Percentiles rank a stretch among this genome's conserved stretches.
Conservation (phyloP, 2,329 filamentous ascomycete genomes). For the Cryphonectria carpinicola region DNA sequence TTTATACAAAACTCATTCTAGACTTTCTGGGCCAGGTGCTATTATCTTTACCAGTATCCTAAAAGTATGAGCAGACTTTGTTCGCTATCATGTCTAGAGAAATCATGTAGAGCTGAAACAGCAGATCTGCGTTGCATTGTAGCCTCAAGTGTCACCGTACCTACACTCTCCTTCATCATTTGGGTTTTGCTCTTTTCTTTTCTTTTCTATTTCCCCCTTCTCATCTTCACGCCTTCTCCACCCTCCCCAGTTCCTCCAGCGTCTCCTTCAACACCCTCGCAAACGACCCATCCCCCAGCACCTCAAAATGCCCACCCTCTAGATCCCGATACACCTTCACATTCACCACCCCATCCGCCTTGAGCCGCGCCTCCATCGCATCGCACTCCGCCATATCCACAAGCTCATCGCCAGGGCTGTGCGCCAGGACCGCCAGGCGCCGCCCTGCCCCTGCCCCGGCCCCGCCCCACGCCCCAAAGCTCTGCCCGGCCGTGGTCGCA, state of each 20-base stretch:
- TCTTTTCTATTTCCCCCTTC: neutral
- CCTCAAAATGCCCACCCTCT: constrained; percentile 63
- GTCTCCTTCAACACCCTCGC: constrained; percentile 49
- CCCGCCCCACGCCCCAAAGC: constrained; percentile 46
- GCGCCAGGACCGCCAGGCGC: constrained; percentile 46
- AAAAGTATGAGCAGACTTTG: neutral
- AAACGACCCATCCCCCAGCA: constrained; percentile 65
- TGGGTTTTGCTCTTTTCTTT: neutral
- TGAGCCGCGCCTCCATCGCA: constrained; percentile 55
- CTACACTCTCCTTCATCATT: too few relatives aligned
- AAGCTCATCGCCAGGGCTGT: constrained; percentile 52
- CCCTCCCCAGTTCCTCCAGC: constrained; percentile 29
- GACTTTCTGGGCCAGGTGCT: neutral
- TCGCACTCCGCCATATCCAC: constrained; percentile 63
- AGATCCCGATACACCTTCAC: constrained; percentile 51
- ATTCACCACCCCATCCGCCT: constrained; percentile 40
- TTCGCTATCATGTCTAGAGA: neutral
- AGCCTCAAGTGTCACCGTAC: neutral
- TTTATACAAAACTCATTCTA: neutral
- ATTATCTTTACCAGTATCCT: neutral
- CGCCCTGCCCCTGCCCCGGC: constrained; percentile 23
- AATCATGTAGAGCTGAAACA: neutral
- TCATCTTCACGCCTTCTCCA: constrained; percentile 2
- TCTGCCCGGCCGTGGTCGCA: constrained; percentile 44
- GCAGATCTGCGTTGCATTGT: neutral